Evolutionary conservation across 345 rosid genomes (phyloP).

Genomic region (Brassica nigra): DNA sequence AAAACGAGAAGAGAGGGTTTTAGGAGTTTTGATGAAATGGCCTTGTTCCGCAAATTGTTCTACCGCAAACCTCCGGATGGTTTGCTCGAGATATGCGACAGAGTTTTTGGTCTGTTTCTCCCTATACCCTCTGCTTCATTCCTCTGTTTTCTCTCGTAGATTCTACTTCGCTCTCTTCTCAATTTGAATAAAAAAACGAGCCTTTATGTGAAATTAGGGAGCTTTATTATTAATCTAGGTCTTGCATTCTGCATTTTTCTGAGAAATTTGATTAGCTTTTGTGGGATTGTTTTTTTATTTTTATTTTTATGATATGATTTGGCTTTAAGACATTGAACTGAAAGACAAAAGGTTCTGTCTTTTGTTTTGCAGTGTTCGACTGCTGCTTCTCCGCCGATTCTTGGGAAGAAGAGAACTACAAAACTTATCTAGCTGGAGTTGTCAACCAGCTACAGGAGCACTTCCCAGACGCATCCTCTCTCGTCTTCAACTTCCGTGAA

Average conservation of each 20-base stretch:
- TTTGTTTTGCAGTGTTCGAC: conserved; percentile 64
- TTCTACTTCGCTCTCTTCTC: not conserved
- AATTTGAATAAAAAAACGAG: not conserved
- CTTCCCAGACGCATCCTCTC: conserved; percentile 73
- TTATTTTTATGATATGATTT: not conserved
- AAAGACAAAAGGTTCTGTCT: not conserved
- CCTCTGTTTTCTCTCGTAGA: not conserved
- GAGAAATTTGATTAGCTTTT: not conserved
- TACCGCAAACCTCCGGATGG: conserved; percentile 49
- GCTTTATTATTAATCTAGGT: no score
- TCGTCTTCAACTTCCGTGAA: conserved; percentile 91
- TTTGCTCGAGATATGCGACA: conserved; percentile 85
- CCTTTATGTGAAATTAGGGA: not conserved
- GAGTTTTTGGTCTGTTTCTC: conserved; percentile 65
- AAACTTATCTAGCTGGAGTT: conserved; percentile 62
- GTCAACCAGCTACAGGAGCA: conserved; percentile 72
- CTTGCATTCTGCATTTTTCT: no score
- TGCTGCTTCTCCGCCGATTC: conserved; percentile 79
- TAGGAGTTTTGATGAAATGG: not conserved
- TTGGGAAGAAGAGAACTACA: conserved; percentile 65
- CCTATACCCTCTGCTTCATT: not conserved
- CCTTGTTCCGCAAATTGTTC: not conserved
- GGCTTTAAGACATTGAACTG: conserved; percentile 14
- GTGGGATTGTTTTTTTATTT: not conserved
- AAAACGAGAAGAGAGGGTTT: not conserved